Evolutionary conservation across 2,329 filamentous ascomycete genomes (phyloP), one percentile per base, ranked within the genome.

Genomic region (Clathrospora elynae): DNA sequence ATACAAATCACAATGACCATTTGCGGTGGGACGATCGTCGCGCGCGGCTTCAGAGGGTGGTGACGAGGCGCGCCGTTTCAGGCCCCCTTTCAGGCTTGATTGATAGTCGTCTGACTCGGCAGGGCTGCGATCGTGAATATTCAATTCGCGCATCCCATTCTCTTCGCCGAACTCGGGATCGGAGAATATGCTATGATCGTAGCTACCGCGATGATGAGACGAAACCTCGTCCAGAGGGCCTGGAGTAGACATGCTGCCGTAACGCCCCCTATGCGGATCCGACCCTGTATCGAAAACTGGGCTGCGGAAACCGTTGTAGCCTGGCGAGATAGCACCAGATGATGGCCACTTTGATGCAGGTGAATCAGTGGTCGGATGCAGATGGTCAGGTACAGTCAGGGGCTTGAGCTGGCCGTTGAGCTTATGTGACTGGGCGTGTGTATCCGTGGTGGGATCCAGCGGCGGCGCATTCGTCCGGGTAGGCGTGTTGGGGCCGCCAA

Each of bases 11-110:
- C 67, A 70, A 18, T 68, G 61, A 39, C 65, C 71, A 35, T 68
- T 67, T 31, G 71, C 62, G 5, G 72, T 73, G 14, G 71, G 65
- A 28, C 75, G 70, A 51, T 77, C 74, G 35, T 76, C 75, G 33
- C 74, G 71, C 32, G 67, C 59, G 35, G 75, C 75, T 57, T 84
- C 82, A 42, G 78, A 75, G 25, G 82, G 83, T 13, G 83, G 81
- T 39, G 81, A 84, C 10, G 81, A 83, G 47, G 84, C 84, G 44
- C 83, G 77, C 61, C 84, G 75, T 67, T 86, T 87, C 55, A 80
- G 78, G 34, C 82, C 81, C 40, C 77, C 74, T 57, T 74, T 78
- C 16, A 74, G 71, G 36, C 61, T 66, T 31, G 61, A 51, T 26
- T 70, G 66, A 32, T 73, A 74, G 25, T 76, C 75, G 12, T 75